Percentiles rank a stretch among this genome's conserved stretches.
phyloP scores from a whole-genome alignment of 2,329 filamentous ascomycete species.

The Didymella exigua region DNA sequence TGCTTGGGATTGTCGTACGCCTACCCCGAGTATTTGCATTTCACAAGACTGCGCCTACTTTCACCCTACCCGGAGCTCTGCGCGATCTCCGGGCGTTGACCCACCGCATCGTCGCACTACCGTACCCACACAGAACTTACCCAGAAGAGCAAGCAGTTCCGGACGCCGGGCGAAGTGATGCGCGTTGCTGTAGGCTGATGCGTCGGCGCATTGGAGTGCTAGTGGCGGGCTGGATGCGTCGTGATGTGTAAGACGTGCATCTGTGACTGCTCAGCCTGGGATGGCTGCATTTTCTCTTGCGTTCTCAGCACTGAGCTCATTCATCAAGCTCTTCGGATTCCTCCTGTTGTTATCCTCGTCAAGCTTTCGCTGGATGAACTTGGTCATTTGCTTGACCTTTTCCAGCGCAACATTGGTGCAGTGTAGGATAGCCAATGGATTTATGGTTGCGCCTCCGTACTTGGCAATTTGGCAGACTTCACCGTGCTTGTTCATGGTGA shows the following conservation, averaged over 20 bases:
- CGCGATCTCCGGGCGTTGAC: slow-evolving; percentile 6
- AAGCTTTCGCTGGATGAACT: slow-evolving; percentile 73
- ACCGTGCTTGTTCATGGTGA: slow-evolving; percentile 87
- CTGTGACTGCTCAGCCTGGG: slow-evolving; percentile 6
- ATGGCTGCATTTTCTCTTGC: slow-evolving; percentile 63
- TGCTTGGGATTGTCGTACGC: not conserved
- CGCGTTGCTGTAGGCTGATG: slow-evolving; percentile 1
- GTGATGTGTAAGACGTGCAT: slow-evolving; percentile 21
- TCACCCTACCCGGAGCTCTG: slow-evolving; percentile 8
- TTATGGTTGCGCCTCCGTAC: slow-evolving; percentile 80
- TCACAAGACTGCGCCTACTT: slow-evolving; percentile 7
- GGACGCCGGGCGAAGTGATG: slow-evolving; percentile 33
- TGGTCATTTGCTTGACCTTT: slow-evolving; percentile 81
- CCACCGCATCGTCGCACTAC: slow-evolving; percentile 4
- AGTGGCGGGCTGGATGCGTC: slow-evolving; percentile 18
- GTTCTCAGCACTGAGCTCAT: slow-evolving; percentile 84
- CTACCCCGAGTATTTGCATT: slow-evolving; percentile 4
- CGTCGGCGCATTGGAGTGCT: slow-evolving; percentile 6
- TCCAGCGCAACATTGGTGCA: slow-evolving; percentile 75
- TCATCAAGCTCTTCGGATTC: slow-evolving; percentile 78
- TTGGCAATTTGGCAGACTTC: slow-evolving; percentile 93
- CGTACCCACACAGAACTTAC: not conserved
- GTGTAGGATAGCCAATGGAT: slow-evolving; percentile 77
- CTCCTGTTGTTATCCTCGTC: slow-evolving; percentile 78
- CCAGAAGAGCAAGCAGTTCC: slow-evolving; percentile 9